Conservation (phyloP, 306 rosid genomes). For the Trifolium repens region DNA sequence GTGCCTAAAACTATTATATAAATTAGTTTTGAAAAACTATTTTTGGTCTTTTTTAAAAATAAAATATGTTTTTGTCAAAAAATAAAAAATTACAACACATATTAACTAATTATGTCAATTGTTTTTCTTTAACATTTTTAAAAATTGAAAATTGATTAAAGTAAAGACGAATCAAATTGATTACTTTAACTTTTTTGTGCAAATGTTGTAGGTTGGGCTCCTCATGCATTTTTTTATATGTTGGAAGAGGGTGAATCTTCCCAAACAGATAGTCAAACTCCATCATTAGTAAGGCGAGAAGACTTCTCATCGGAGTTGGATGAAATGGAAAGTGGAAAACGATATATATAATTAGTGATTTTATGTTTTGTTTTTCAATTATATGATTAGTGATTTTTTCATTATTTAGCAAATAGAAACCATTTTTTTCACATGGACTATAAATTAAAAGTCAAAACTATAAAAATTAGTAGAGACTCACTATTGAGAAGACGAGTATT, state of each 20-base stretch:
- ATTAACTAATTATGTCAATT: no score
- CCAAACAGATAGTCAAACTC: slow-evolving; percentile 3
- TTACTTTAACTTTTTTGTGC: background rate
- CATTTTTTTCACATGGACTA: no score
- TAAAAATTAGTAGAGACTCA: background rate
- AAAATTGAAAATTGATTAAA: no score
- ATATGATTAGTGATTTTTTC: background rate
- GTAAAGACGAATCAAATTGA: background rate
- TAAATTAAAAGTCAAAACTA: no score
- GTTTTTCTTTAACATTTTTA: no score
- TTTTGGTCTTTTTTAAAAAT: no score
- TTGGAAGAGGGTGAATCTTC: slow-evolving; percentile 29
- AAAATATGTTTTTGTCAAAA: no score
- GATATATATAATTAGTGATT: background rate
- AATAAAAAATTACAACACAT: no score
- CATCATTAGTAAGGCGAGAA: background rate
- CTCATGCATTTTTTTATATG: slow-evolving; percentile 51
- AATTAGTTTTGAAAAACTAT: no score
- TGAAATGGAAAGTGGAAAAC: slow-evolving; percentile 41
- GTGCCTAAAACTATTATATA: no score
- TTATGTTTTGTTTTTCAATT: no score
- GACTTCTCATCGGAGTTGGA: background rate
- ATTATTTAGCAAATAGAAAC: background rate
- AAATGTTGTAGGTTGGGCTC: slow-evolving; percentile 61
- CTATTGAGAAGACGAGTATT: background rate